Evolutionary conservation across 371 early-diverging fungal genomes (phyloP).

Genomic region (Rhizopus arrhizus): DNA sequence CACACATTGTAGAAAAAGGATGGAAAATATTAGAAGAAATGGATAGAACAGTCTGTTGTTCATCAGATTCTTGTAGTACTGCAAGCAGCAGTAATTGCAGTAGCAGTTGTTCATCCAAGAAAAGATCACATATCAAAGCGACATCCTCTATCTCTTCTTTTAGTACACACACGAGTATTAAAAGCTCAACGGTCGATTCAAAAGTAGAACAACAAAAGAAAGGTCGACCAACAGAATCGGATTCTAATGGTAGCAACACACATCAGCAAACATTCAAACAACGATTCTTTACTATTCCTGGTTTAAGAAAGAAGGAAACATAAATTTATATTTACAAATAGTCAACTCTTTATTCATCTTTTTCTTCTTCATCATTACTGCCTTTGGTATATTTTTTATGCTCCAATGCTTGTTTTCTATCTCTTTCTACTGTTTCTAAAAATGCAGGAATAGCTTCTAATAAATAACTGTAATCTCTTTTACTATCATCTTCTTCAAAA

Average conservation of each 20-base stretch:
- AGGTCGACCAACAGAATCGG: too few species aligned
- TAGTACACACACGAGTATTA: not conserved
- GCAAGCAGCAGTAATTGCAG: not conserved
- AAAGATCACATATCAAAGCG: conserved; percentile 32
- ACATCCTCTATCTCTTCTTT: conserved; percentile 40
- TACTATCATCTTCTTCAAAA: too few species aligned
- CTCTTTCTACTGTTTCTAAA: conserved; percentile 23
- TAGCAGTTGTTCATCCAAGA: conserved; percentile 4
- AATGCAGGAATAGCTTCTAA: conserved; percentile 26
- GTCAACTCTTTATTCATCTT: too few species aligned
- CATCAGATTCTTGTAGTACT: conserved; percentile 6
- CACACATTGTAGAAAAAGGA: conserved; percentile 48
- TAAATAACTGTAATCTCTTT: conserved; percentile 15
- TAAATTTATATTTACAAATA: too few species aligned
- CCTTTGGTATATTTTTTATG: conserved; percentile 4
- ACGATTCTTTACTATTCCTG: too few species aligned
- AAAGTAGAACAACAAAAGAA: too few species aligned
- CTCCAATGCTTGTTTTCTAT: conserved; percentile 28
- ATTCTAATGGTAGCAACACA: too few species aligned
- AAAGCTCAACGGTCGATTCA: too few species aligned
- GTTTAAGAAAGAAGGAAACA: too few species aligned
- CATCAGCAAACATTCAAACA: too few species aligned
- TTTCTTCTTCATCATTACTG: too few species aligned
- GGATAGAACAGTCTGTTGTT: not conserved
- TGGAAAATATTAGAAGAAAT: conserved; percentile 19